Percentiles rank a stretch among this genome's conserved stretches.
These are phyloP conservation scores for Ammopiptanthus mongolicus DNA, from an alignment of 306 rosid genomes.

Conservation along the genomic window DNA sequence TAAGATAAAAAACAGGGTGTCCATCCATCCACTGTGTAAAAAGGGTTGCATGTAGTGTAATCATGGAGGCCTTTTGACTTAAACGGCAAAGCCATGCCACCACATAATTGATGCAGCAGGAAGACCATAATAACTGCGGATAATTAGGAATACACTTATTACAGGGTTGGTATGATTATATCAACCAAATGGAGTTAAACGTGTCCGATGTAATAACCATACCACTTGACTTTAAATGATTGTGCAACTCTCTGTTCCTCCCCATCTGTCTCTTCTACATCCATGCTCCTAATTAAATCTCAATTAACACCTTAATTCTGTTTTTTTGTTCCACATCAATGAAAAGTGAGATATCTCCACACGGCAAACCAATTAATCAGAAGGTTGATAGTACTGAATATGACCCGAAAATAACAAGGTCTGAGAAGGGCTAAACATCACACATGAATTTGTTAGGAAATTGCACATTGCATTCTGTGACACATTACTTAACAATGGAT, in stretches of 20 bases:
- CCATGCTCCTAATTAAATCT: not conserved
- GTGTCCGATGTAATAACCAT: slow-evolving; percentile 15
- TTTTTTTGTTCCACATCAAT: not conserved
- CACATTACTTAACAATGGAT: not conserved
- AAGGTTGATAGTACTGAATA: not conserved
- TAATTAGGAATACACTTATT: not conserved
- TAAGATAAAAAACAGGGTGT: not conserved
- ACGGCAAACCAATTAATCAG: not conserved
- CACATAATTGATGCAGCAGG: slow-evolving; percentile 21
- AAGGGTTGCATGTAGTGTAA: not conserved
- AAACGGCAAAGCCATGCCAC: not conserved
- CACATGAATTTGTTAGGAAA: slow-evolving; percentile 12
- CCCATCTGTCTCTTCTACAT: slow-evolving; percentile 4
- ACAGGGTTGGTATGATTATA: slow-evolving; percentile 14
- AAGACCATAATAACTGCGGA: not conserved
- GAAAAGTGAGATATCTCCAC: not conserved
- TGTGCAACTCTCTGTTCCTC: slow-evolving; percentile 8
- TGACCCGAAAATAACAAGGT: slow-evolving; percentile 5
- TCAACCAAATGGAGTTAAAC: slow-evolving; percentile 12
- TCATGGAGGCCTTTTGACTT: slow-evolving; percentile 22
- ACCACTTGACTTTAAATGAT: slow-evolving; percentile 37
- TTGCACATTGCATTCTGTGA: not conserved
- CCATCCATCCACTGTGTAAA: not conserved
- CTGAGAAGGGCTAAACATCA: slow-evolving; percentile 16
- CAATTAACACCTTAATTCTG: slow-evolving; percentile 1